Evolutionary conservation across 345 rosid genomes (phyloP).

Genomic region (Turritis glabra): DNA sequence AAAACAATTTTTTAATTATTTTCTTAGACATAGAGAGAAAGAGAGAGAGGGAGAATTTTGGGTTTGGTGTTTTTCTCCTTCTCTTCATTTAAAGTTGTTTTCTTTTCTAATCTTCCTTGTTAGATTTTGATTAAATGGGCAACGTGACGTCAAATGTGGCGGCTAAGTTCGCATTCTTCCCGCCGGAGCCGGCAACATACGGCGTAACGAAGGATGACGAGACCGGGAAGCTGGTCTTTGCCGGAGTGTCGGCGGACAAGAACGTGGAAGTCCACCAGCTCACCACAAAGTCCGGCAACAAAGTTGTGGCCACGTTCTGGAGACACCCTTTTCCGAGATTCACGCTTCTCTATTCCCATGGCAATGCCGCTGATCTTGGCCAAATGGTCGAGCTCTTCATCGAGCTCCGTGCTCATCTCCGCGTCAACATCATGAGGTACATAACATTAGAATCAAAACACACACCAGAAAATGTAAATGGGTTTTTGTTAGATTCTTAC

Average conservation of each 20-base stretch:
- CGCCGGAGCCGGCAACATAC: slow-evolving; percentile 95
- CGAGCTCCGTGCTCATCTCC: slow-evolving; percentile 93
- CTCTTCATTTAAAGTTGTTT: slow-evolving; percentile 8
- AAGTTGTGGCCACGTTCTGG: slow-evolving; percentile 91
- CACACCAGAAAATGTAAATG: neutral
- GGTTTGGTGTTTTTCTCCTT: slow-evolving; percentile 29
- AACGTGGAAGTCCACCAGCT: slow-evolving; percentile 80
- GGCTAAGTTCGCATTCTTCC: slow-evolving; percentile 95
- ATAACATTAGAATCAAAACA: neutral
- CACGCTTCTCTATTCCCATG: slow-evolving; percentile 91
- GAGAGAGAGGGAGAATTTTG: slow-evolving; percentile 24
- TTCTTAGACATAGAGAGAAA: slow-evolving; percentile 16
- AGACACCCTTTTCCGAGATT: slow-evolving; percentile 90
- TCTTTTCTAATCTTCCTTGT: neutral
- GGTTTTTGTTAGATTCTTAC: slow-evolving; percentile 23
- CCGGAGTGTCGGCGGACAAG: slow-evolving; percentile 77
- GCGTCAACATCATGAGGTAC: slow-evolving; percentile 95
- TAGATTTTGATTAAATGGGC: slow-evolving; percentile 60
- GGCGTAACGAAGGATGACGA: slow-evolving; percentile 57
- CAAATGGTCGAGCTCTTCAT: slow-evolving; percentile 95
- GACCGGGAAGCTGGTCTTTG: slow-evolving; percentile 61
- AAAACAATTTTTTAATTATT: neutral
- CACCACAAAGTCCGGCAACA: slow-evolving; percentile 74
- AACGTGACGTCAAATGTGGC: slow-evolving; percentile 94
- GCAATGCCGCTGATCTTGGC: slow-evolving; percentile 97